Base-by-base conservation (phyloP, 495 filamentous ascomycete species). In the Podospora pseudopauciseta region DNA sequence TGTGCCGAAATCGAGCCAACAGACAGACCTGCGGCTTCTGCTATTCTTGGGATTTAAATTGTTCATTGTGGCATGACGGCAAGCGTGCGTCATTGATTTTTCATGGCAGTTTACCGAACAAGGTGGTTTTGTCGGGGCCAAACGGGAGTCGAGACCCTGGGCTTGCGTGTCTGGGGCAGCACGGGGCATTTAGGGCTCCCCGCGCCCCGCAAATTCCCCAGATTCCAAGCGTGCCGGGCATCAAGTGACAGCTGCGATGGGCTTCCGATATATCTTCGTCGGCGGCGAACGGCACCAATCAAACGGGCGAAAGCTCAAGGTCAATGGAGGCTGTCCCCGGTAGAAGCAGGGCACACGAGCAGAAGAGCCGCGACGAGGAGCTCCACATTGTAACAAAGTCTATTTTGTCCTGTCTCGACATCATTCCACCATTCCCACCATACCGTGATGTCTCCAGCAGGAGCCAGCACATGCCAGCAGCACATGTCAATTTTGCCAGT, bases 331-430 rank as follows among this genome's bases (percentile, higher is more conserved):
- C 39, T 49, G 39, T 49, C 39, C 39, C 39, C 39, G 39, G 39
- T 1, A 49, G 39, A 49, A 49, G 39, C 39, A 49, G 39, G 39
- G 39, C 39, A 49, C 39, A 49, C 39, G 39, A 49, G 39, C 39
- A 49, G 39, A 49, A 49, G 39, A 49, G 39, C 39, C 39, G 39
- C 39, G 39, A 49, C 9, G 39, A 49, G 15, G 39, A 49, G 39
- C 39, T 49, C 39, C 39, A 49, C 39, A 49, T 49, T 60, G 69
- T 70, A 70, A 72, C 69, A 69, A 70, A 72, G 60, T 70, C 39
- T 68, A 70, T 73, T 63, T 60, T 20, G 27, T 63, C 15, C 27
- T 26, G 18, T 64, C 69, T 26, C 27, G 56, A 23, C 60, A 2
- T 69, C 64, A 63, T 64, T 61, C 68, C 67, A 70, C 60, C 66